Conservation (phyloP, 176 grass and related monocot species). For the Musa beccarii region DNA sequence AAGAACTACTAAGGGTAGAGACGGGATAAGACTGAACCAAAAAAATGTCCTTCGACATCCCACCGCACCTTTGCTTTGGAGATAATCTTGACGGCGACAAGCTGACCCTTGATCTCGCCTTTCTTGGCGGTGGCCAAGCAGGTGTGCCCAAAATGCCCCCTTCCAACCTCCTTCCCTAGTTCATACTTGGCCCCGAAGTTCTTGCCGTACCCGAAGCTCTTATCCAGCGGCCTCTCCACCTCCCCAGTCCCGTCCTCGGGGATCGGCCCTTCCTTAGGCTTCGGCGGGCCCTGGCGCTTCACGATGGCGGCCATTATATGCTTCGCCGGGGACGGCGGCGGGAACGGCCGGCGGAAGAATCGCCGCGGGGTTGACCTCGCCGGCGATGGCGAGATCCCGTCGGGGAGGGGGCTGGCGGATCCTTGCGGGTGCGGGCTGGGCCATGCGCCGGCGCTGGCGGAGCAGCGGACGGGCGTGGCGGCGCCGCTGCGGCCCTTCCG, state of each 20-base stretch:
- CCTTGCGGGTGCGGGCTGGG: constrained; percentile 64
- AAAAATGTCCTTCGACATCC: constrained; percentile 2
- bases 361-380: constrained; percentile 77
- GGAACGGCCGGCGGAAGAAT: constrained; percentile 85
- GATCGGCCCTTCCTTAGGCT: constrained; percentile 73
- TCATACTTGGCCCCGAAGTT: constrained; percentile 96
- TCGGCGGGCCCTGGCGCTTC: constrained; percentile 54
- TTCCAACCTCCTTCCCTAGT: constrained; percentile 94
- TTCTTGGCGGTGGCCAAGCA: constrained; percentile 81
- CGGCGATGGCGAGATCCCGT: constrained; percentile 77
- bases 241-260: constrained; percentile 66
- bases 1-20: background rate
- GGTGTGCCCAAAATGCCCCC: constrained; percentile 92
- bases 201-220: constrained; percentile 79
- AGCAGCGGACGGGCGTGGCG: constrained; percentile 47
- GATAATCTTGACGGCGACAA: constrained; percentile 91
- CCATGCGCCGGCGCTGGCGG: constrained; percentile 39
- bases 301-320: constrained; percentile 89
- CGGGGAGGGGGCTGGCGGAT: constrained; percentile 52
- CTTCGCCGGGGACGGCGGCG: constrained; percentile 91
- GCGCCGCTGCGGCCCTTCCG: constrained; percentile 5
- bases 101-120: constrained; percentile 78
- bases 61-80: constrained; percentile 89
- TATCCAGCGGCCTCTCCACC: constrained; percentile 71
- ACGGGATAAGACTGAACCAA: constrained; percentile 16